Evolutionary conservation across 2,329 filamentous ascomycete species (phyloP).

Genomic region (Triangularia setosa): DNA sequence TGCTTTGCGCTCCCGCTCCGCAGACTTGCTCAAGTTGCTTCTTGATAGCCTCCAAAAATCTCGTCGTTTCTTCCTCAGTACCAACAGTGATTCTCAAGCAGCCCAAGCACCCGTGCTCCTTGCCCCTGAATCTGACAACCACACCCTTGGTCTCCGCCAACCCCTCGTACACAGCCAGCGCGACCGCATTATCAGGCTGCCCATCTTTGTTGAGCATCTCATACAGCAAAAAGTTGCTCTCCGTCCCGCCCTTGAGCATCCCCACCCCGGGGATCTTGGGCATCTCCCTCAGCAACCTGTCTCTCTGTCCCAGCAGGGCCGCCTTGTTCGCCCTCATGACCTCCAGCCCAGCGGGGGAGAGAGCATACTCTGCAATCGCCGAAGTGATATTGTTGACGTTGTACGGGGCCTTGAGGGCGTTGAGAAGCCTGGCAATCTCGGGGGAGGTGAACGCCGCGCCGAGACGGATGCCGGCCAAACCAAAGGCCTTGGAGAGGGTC

Average conservation of each 20-base stretch:
- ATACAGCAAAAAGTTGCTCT: slow-evolving; percentile 85
- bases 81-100: slow-evolving; percentile 91
- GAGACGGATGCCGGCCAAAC: slow-evolving; percentile 86
- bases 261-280: slow-evolving; percentile 75
- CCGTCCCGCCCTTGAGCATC: slow-evolving; percentile 71
- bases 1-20: not conserved
- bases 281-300: slow-evolving; percentile 70
- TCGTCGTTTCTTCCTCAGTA: slow-evolving; percentile 78
- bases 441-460: slow-evolving; percentile 78
- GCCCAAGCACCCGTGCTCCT: slow-evolving; percentile 83
- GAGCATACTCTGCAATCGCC: slow-evolving; percentile 69
- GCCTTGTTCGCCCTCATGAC: slow-evolving; percentile 69
- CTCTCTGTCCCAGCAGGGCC: slow-evolving; percentile 70
- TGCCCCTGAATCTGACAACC: slow-evolving; percentile 89
- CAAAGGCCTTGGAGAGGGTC: slow-evolving; percentile 96
- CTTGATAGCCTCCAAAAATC: slow-evolving; percentile 68
- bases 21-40: slow-evolving; percentile 44
- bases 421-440: slow-evolving; percentile 74
- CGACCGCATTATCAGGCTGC: slow-evolving; percentile 72
- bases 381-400: slow-evolving; percentile 89
- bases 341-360: slow-evolving; percentile 62
- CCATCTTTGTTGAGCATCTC: slow-evolving; percentile 75
- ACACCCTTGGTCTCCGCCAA: slow-evolving; percentile 85
- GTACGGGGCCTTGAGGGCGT: slow-evolving; percentile 93
- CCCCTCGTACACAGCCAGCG: slow-evolving; percentile 75